These are phyloP conservation scores for Marchantia paleacea DNA, from an alignment of 225 moss, liverwort and hornwort species.

Conservation along the genomic window DNA sequence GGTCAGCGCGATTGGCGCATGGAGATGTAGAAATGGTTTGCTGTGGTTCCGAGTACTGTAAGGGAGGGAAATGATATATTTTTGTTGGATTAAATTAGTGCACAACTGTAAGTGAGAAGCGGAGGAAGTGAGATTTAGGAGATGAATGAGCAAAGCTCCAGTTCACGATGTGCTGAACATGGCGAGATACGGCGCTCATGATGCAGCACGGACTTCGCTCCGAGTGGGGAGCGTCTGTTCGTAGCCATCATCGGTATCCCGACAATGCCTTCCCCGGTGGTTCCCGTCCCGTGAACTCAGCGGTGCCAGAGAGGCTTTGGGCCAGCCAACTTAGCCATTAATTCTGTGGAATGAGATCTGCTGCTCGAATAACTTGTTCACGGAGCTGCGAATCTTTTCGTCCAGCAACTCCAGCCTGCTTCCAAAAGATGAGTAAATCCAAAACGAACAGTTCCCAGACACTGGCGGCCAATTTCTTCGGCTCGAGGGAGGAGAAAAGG, in stretches of 20 bases:
- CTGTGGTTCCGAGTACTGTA: too few relatives aligned
- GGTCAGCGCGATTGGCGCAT: too few relatives aligned
- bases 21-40: too few relatives aligned
- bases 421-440: neutral
- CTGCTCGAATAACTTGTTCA: neutral
- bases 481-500: neutral
- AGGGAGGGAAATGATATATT: too few relatives aligned
- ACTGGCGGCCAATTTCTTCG: neutral
- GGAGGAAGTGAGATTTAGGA: neutral
- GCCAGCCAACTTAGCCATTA: neutral
- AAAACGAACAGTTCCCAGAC: neutral
- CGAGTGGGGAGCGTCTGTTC: neutral
- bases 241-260: neutral
- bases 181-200: neutral
- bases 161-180: slow-evolving; percentile 5
- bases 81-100: too few relatives aligned
- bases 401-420: neutral
- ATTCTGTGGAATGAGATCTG: neutral
- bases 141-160: neutral
- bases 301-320: neutral
- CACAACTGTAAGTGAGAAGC: neutral
- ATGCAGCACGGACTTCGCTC: neutral
- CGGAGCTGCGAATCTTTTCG: neutral
- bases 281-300: neutral
- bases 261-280: neutral